A percentile compares a stretch with the other conserved stretches of the same genome.
Conservation (phyloP, 192 early-diverging fungal genomes). For the Spizellomyces sp. region DNA sequence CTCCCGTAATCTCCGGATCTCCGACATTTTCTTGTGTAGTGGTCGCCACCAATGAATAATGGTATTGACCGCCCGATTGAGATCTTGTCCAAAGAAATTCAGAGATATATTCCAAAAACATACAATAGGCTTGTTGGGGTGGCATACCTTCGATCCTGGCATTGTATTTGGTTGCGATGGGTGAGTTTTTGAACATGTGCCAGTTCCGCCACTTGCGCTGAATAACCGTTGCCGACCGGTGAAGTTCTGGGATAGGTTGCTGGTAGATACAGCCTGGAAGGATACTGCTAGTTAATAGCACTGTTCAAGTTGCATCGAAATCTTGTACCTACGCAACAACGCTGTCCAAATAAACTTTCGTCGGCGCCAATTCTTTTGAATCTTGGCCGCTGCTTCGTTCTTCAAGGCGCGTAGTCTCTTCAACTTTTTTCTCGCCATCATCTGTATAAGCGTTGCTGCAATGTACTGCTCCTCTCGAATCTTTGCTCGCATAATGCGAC, state of each 20-base stretch:
- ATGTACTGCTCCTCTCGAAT: slow-evolving; percentile 52
- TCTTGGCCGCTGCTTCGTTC: slow-evolving; percentile 52
- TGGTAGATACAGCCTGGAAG: slow-evolving; percentile 49
- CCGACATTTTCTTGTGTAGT: slow-evolving; percentile 41
- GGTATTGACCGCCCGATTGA: slow-evolving; percentile 43
- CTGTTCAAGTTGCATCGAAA: neutral
- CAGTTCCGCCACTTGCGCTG: slow-evolving; percentile 59
- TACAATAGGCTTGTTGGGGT: neutral
- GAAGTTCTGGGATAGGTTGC: slow-evolving; percentile 53
- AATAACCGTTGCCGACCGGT: slow-evolving; percentile 50
- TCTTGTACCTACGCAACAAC: slow-evolving; percentile 40
- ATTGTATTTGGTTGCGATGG: slow-evolving; percentile 56
- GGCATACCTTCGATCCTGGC: slow-evolving; percentile 47
- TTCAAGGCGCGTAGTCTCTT: slow-evolving; percentile 46
- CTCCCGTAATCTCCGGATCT: slow-evolving; percentile 38
- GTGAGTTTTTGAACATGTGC: slow-evolving; percentile 58
- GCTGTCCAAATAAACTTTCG: slow-evolving; percentile 56
- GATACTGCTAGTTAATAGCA: slow-evolving; percentile 8
- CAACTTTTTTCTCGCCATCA: slow-evolving; percentile 54
- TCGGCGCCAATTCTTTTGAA: slow-evolving; percentile 57
- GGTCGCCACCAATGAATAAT: slow-evolving; percentile 62
- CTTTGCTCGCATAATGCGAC: slow-evolving; percentile 38
- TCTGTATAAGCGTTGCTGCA: slow-evolving; percentile 56
- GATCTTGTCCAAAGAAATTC: neutral
- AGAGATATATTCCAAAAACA: slow-evolving; percentile 20